Evolutionary conservation across 2,329 filamentous ascomycete species (phyloP).

Genomic region (Setomelanomma holmii): DNA sequence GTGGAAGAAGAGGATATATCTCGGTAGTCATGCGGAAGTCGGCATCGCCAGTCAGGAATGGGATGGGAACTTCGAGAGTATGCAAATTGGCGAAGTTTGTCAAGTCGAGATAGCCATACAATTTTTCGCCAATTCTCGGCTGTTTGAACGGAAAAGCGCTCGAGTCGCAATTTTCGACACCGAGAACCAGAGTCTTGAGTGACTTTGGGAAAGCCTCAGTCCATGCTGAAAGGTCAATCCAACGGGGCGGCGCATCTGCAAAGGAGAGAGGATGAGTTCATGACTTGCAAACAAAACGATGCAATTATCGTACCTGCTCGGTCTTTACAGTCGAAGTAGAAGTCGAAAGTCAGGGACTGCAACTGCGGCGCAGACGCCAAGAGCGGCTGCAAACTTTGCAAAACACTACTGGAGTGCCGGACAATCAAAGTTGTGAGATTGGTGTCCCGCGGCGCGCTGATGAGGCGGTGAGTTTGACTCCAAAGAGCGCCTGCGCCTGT

Average conservation of each 20-base stretch:
- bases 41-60: conserved; percentile 34
- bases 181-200: conserved; percentile 26
- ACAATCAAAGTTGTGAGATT: conserved; percentile 30
- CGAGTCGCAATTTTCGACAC: conserved; percentile 30
- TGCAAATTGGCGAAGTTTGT: conserved; percentile 26
- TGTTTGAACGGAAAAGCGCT: conserved; percentile 26
- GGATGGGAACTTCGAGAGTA: conserved; percentile 32
- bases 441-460: conserved; percentile 7
- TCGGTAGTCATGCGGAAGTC: conserved; percentile 28
- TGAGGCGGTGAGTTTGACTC: not conserved
- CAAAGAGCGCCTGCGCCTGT: not conserved
- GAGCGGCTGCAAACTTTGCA: conserved; percentile 8
- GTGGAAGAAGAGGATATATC: conserved; percentile 29
- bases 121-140: conserved; percentile 18
- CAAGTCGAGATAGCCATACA: conserved; percentile 32
- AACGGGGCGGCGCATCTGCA: conserved; percentile 1
- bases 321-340: conserved; percentile 24
- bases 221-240: conserved; percentile 27
- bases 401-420: conserved; percentile 19
- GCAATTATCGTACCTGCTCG: not conserved
- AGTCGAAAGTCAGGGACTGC: conserved; percentile 31
- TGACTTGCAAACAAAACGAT: not conserved
- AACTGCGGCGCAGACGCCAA: conserved; percentile 26
- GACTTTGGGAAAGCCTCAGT: conserved; percentile 18
- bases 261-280: not conserved